Evolutionary conservation across 768 basidiomycete genomes (phyloP), one percentile per base, ranked within the genome.

Genomic region (Suillus subluteus): DNA sequence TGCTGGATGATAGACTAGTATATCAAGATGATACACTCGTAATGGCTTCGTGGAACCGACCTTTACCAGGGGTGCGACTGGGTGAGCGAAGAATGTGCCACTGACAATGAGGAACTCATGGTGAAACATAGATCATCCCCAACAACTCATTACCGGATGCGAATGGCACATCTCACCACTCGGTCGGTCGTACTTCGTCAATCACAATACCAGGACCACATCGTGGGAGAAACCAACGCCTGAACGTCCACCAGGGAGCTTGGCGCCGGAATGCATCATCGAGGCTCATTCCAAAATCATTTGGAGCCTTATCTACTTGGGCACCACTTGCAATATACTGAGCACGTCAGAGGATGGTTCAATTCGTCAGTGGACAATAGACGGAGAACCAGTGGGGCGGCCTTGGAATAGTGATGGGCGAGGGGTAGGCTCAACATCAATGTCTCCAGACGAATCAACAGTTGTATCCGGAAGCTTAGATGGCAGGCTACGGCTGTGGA

Each of bases 81-180:
- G 46, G 46, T 48, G 9, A 48, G 11, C 11, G n/a, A n/a, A n/a
- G 11, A 48, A 48, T 11, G 11, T 48, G 21, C n/a, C 46, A 48
- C 4, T 48, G 5, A 8, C 11, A n/a, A 48, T 0, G n/a, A n/a
- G 21, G 46, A 48, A 48, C n/a, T 48, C 46, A 48, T n/a, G n/a
- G 11, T n/a, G 11, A 11, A 21, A 11, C 11, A 18, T 48, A 48
- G 46, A 48, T n/a, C 3, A 2, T 12, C 2, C 46, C 11, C 1
- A 4, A n/a, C 11, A n/a, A 0, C n/a, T 48, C n/a, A 4, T 48
- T n/a, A n/a, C 46, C 0, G n/a, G 11, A 48, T 48, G 46, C n/a
- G 46, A 48, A 48, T 48, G 46, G 46, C 46, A 48, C 46, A 48
- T 48, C 46, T 48, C 46, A n/a, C 46, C 46, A 4, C n/a, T 48